Conservation (phyloP, 2,329 filamentous ascomycete species). For the Daldinia eschscholtzii region DNA sequence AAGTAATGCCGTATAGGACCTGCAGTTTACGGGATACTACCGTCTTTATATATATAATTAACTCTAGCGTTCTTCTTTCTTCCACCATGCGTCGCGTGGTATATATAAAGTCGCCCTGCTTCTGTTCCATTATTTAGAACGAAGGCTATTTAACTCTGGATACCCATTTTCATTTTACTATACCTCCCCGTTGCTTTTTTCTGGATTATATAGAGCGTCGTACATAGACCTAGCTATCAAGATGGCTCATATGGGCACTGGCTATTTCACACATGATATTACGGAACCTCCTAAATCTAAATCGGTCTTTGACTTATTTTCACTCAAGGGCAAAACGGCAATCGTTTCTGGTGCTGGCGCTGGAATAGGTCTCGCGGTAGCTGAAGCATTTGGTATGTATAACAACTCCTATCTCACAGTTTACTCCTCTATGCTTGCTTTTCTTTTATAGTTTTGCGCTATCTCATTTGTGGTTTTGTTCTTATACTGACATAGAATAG, state of each 20-base stretch:
- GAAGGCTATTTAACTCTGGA: neutral
- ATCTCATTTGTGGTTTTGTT: neutral
- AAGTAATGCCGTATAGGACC: constrained; percentile 39
- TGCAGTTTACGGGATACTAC: constrained; percentile 37
- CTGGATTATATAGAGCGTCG: constrained; percentile 2
- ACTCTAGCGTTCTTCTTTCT: constrained; percentile 15
- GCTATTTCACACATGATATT: constrained; percentile 70
- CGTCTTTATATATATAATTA: constrained; percentile 30
- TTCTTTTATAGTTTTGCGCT: neutral
- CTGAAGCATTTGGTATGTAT: constrained; percentile 62
- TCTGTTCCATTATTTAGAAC: neutral
- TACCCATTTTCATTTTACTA: neutral
- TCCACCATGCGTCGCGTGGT: constrained; percentile 3
- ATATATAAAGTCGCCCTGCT: constrained; percentile 11
- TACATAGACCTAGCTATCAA: constrained; percentile 24
- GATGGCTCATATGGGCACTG: constrained; percentile 60
- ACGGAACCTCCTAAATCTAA: constrained; percentile 62
- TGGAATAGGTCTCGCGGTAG: constrained; percentile 75
- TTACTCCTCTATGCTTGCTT: neutral
- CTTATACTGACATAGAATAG: constrained; percentile 24
- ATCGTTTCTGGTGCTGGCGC: constrained; percentile 70
- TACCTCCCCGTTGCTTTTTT: neutral
- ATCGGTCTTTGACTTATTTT: constrained; percentile 73
- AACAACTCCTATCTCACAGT: neutral
- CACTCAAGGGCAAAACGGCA: constrained; percentile 76